Percentiles rank a stretch among this genome's conserved stretches.
Evolutionary conservation across 139 green algal genomes (phyloP).

Genomic region (Nannochloris sp.): DNA sequence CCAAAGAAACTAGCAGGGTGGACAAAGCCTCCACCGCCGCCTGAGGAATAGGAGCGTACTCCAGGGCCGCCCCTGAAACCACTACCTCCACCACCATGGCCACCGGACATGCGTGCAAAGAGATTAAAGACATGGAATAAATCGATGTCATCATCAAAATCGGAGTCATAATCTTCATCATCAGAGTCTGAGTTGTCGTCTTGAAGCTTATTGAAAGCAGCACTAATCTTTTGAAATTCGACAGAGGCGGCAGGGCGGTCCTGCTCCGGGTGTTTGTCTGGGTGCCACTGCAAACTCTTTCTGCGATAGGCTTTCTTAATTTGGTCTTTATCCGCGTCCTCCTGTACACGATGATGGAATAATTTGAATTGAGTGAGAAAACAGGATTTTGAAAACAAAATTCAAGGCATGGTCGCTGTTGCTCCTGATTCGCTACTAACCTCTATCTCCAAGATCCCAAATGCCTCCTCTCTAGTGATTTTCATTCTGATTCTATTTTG

Average conservation of each 20-base stretch:
- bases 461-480: neutral
- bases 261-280: neutral
- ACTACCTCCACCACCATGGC: neutral
- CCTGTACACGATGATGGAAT: neutral
- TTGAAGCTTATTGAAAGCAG: neutral
- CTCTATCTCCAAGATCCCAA: neutral
- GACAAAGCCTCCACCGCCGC: neutral
- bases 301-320: neutral
- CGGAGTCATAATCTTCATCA: neutral
- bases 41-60: no score
- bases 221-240: neutral
- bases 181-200: neutral
- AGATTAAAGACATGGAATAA: neutral
- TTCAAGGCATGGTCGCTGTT: no score
- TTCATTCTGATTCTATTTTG: neutral
- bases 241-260: neutral
- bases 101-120: neutral
- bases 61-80: neutral
- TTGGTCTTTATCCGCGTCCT: neutral
- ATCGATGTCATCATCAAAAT: neutral
- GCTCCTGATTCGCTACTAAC: no score
- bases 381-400: no score
- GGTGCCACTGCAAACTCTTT: neutral
- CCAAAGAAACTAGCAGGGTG: neutral
- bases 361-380: neutral